These are phyloP conservation scores for Hygrophila difformis DNA, from an alignment of 257 asterid species.

Conservation along the genomic window DNA sequence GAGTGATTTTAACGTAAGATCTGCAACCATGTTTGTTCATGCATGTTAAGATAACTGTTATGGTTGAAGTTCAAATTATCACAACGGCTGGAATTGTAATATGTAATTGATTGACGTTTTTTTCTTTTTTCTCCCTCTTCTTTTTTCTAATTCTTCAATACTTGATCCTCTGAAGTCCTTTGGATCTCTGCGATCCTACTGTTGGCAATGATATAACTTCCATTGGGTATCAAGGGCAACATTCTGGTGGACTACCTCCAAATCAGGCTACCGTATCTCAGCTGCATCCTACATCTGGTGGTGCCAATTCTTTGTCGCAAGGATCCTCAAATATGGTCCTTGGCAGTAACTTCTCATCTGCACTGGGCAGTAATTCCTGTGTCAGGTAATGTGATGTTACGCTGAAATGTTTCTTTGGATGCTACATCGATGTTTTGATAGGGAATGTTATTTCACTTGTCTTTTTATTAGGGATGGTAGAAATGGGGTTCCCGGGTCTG, in stretches of 20 bases:
- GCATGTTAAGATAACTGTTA: neutral
- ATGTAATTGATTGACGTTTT: no score
- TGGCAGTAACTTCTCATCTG: constrained; percentile 48
- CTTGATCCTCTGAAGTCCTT: constrained; percentile 56
- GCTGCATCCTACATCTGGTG: constrained; percentile 45
- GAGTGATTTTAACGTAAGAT: constrained; percentile 80
- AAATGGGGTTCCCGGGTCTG: constrained; percentile 53
- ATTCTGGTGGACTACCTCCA: constrained; percentile 45
- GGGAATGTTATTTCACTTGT: constrained; percentile 3
- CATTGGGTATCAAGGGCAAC: constrained; percentile 69
- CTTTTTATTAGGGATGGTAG: constrained; percentile 56
- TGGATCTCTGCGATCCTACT: constrained; percentile 68
- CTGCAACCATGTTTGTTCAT: constrained; percentile 4
- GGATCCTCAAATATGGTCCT: constrained; percentile 58
- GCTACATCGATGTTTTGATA: constrained; percentile 6
- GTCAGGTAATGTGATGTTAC: constrained; percentile 49
- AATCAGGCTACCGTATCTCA: constrained; percentile 40
- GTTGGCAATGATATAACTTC: constrained; percentile 52
- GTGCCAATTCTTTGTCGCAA: constrained; percentile 44
- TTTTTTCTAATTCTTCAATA: neutral
- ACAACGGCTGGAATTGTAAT: no score
- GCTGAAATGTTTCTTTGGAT: constrained; percentile 7
- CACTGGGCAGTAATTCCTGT: constrained; percentile 53
- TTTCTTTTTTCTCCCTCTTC: neutral
- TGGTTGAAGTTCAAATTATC: no score